Conservation (phyloP, 768 basidiomycete species). For the Leccinum barrowsii region DNA sequence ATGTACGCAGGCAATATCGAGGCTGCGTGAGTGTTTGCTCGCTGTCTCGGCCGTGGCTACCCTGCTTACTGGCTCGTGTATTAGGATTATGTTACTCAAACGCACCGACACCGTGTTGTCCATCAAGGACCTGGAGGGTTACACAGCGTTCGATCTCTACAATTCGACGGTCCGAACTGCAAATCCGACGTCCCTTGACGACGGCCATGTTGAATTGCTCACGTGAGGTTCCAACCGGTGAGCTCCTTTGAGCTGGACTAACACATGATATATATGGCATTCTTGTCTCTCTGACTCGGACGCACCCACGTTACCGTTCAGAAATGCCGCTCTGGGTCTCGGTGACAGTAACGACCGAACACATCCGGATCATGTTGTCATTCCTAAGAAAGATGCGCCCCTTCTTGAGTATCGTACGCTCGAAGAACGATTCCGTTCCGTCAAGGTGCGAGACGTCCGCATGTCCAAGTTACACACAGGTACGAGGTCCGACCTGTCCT, state of each 20-base stretch:
- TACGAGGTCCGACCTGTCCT: slow-evolving; percentile 20
- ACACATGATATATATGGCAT: not conserved
- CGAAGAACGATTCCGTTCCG: slow-evolving; percentile 54
- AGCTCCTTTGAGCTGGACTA: slow-evolving; percentile 2
- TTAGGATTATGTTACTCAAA: slow-evolving; percentile 70
- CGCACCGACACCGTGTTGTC: slow-evolving; percentile 67
- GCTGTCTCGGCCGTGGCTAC: not conserved
- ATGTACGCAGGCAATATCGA: slow-evolving; percentile 76
- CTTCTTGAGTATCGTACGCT: slow-evolving; percentile 23
- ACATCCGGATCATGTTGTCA: slow-evolving; percentile 71
- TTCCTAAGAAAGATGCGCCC: slow-evolving; percentile 30
- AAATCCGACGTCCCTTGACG: slow-evolving; percentile 44
- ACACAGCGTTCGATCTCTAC: slow-evolving; percentile 90
- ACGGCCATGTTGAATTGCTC: slow-evolving; percentile 54
- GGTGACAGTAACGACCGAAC: slow-evolving; percentile 75
- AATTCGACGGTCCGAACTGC: slow-evolving; percentile 84
- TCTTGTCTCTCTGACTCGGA: not conserved
- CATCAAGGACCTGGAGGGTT: slow-evolving; percentile 82
- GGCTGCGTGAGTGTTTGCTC: slow-evolving; percentile 48
- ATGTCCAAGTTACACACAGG: slow-evolving; percentile 94
- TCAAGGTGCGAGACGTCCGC: slow-evolving; percentile 59
- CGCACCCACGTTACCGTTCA: slow-evolving; percentile 20
- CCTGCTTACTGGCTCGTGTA: slow-evolving; percentile 17
- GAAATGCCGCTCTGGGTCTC: slow-evolving; percentile 86
- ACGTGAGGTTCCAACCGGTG: slow-evolving; percentile 88